These are phyloP conservation scores for Rubia yunnanensis DNA, from an alignment of 257 asterid genomes.

Conservation along the genomic window DNA sequence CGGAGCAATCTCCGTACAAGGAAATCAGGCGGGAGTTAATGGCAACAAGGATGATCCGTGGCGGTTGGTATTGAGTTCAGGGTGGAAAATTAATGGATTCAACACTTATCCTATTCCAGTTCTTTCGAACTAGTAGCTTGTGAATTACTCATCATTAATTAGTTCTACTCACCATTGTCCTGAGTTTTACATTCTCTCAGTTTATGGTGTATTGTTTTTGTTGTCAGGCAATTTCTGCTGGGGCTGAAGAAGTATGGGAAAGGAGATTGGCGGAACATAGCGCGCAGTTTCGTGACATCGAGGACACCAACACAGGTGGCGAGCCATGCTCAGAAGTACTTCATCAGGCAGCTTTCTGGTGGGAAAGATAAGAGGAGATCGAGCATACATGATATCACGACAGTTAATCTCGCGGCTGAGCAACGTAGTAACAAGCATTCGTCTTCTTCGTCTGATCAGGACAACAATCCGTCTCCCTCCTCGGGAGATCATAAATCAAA, in stretches of 20 bases:
- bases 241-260: constrained; percentile 89
- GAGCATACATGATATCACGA: constrained; percentile 88
- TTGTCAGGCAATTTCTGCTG: constrained; percentile 78
- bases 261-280: constrained; percentile 93
- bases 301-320: constrained; percentile 95
- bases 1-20: no score
- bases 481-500: neutral
- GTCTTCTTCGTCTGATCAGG: constrained; percentile 29
- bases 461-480: neutral
- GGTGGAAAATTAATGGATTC: neutral
- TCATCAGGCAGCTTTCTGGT: constrained; percentile 76
- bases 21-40: no score
- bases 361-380: constrained; percentile 90
- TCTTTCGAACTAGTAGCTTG: neutral
- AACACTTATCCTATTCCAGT: neutral
- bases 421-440: constrained; percentile 25
- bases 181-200: no score
- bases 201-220: no score
- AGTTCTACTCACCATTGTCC: no score
- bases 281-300: constrained; percentile 70
- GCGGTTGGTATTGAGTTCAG: no score
- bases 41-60: no score
- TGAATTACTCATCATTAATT: no score
- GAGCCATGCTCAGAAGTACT: constrained; percentile 92
- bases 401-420: constrained; percentile 31